Evolutionary conservation across 441 rosid species (phyloP).

Genomic region (Francoa sonchifolia): DNA sequence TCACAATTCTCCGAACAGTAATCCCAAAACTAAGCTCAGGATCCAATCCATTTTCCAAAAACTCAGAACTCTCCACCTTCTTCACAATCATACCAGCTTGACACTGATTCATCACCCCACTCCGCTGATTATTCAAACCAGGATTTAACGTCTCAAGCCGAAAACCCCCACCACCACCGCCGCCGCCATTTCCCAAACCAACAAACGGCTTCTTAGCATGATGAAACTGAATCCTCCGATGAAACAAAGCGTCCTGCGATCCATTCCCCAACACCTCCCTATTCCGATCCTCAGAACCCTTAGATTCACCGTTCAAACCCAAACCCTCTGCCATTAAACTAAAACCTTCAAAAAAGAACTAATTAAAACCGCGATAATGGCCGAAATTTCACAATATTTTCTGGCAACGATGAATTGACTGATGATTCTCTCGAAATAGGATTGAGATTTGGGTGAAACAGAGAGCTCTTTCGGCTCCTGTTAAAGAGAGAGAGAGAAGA

Average conservation of each 20-base stretch:
- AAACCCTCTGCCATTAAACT: slow-evolving; percentile 19
- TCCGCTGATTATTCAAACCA: background rate
- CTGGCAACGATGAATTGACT: too few relatives aligned
- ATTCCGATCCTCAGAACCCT: slow-evolving; percentile 13
- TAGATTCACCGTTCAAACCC: slow-evolving; percentile 12
- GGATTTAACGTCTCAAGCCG: slow-evolving; percentile 69
- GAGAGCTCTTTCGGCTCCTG: too few relatives aligned
- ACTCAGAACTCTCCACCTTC: slow-evolving; percentile 38
- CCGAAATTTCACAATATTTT: too few relatives aligned
- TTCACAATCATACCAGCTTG: slow-evolving; percentile 14
- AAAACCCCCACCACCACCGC: slow-evolving; percentile 31
- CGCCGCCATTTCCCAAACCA: slow-evolving; percentile 25
- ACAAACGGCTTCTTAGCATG: slow-evolving; percentile 45
- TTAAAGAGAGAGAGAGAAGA: too few relatives aligned
- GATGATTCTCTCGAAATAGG: too few relatives aligned
- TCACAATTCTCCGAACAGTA: slow-evolving; percentile 74
- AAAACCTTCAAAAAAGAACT: too few relatives aligned
- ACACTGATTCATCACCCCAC: background rate
- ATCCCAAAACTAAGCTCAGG: slow-evolving; percentile 49
- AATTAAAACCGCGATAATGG: too few relatives aligned
- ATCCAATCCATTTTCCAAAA: slow-evolving; percentile 44
- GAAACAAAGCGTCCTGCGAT: too few relatives aligned
- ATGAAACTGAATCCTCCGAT: slow-evolving; percentile 46
- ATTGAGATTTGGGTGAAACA: too few relatives aligned
- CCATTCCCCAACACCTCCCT: too few relatives aligned